Base-by-base conservation (phyloP, 257 asterid species). In the Solanum microdontum region DNA sequence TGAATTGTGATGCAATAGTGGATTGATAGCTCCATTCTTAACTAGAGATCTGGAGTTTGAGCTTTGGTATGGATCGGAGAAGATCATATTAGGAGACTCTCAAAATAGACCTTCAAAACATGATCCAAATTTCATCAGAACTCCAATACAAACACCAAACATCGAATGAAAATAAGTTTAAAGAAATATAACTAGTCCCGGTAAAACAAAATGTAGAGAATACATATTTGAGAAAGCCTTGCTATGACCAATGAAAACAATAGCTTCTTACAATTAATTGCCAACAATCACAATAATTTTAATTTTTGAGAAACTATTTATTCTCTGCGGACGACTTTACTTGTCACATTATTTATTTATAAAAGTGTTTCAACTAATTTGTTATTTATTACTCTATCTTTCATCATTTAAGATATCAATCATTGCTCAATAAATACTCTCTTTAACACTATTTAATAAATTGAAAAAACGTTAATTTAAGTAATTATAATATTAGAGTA, bases 91-190 rank as follows among this genome's bases (percentile, higher is more conserved):
- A 7, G 5, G 24, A 55, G 4, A 19, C 66, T 19, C 4, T 6
- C 1, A 17, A 19, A 19, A 55, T 55, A 8, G 4, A 7, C 0
- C 2, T 0, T 55, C 24, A 19, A 55, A 19, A 17, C 0, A 2
- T 7, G 4, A 19, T 55, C 2, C 4, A 55, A 55, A 21, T 55
- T 55, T 55, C 9, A 1, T 55, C 4, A 0, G 0, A 1, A 55
- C 10, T 55, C 1, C 2, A 55, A 19, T 55, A 55, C 2, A 21
- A 55, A 19, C 9, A 55, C 10, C n/a, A 55, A 48, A 55, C 1
- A 6, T 17, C 1, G 0, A 17, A 17, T 17, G 4, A 1, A 55
- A 15, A 2, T 48, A 12, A 12, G 0, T 48, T 48, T 48, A 48
- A 14, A 14, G 19, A 48, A 45, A 48, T 0, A 15, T 48, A 48